A percentile compares a stretch with the other conserved stretches of the same genome.
Evolutionary conservation across 257 asterid species (phyloP).

Genomic region (Leonotis leonurus): DNA sequence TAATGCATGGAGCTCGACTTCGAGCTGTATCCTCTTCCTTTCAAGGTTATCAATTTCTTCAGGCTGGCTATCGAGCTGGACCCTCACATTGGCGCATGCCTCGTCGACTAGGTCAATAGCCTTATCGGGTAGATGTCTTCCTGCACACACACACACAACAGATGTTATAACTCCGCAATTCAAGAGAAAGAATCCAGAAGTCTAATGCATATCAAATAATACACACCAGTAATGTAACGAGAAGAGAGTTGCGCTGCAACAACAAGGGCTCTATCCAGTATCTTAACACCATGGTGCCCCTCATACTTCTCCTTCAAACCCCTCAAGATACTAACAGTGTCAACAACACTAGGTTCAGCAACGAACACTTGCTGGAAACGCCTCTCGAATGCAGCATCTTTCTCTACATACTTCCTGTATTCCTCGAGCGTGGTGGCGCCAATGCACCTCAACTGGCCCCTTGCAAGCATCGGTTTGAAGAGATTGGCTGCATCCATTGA

Average conservation of each 20-base stretch:
- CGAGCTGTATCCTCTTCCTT: constrained; percentile 74
- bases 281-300: constrained; percentile 73
- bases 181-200: not conserved
- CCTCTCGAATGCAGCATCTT: constrained; percentile 74
- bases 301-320: constrained; percentile 73
- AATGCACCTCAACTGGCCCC: constrained; percentile 65
- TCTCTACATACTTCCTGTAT: constrained; percentile 63
- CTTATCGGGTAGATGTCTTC: constrained; percentile 70
- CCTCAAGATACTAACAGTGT: constrained; percentile 56
- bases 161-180: not conserved
- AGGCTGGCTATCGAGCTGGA: constrained; percentile 75
- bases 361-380: constrained; percentile 74
- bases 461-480: constrained; percentile 75
- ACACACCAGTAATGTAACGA: constrained; percentile 57
- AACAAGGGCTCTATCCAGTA: constrained; percentile 68
- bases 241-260: constrained; percentile 57
- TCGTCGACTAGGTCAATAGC: constrained; percentile 70
- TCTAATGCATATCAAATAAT: not conserved
- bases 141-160: constrained; percentile 17
- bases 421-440: constrained; percentile 68
- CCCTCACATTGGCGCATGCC: constrained; percentile 79
- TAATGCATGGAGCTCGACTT: constrained; percentile 64
- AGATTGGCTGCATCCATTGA: constrained; percentile 73
- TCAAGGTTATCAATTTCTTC: constrained; percentile 65
- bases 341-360: constrained; percentile 61